A percentile compares a stretch with the other conserved stretches of the same genome.
phyloP scores from a whole-genome alignment of 2,329 filamentous ascomycete genomes.

The Periconia sp. region DNA sequence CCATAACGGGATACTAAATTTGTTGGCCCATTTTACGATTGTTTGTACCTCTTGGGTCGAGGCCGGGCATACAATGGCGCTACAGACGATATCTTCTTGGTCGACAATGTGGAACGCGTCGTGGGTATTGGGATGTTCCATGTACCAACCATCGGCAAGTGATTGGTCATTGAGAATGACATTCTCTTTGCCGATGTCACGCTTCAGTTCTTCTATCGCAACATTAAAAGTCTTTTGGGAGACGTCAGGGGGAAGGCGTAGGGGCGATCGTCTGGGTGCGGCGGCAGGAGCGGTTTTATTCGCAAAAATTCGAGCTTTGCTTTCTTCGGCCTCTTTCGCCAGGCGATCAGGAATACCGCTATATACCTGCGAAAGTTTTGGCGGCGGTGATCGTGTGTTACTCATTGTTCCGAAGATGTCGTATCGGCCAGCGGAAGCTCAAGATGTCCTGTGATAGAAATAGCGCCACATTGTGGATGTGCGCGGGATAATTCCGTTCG shows the following conservation, averaged over 20 bases:
- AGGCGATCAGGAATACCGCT: too few relatives aligned
- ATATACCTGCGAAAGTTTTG: too few relatives aligned
- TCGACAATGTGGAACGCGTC: slow-evolving; percentile 48
- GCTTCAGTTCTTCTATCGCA: slow-evolving; percentile 14
- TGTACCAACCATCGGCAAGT: slow-evolving; percentile 31
- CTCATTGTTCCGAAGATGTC: too few relatives aligned
- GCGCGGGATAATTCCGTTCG: too few relatives aligned
- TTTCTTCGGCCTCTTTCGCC: too few relatives aligned
- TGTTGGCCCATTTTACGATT: slow-evolving; percentile 37
- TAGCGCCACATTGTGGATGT: too few relatives aligned
- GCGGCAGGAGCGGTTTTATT: too few relatives aligned
- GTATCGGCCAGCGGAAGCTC: too few relatives aligned
- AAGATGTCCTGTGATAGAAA: too few relatives aligned
- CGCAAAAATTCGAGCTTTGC: too few relatives aligned
- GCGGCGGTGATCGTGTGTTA: too few relatives aligned
- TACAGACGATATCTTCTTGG: slow-evolving; percentile 48
- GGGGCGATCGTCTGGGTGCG: too few relatives aligned
- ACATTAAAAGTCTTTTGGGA: slow-evolving; percentile 15
- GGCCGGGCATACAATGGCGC: slow-evolving; percentile 49
- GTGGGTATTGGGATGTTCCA: slow-evolving; percentile 34
- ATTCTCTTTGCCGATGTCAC: slow-evolving; percentile 8
- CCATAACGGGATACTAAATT: slow-evolving; percentile 37
- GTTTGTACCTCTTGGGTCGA: slow-evolving; percentile 41
- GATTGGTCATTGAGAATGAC: slow-evolving; percentile 26
- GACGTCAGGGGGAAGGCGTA: slow-evolving; percentile 24